A percentile compares a stretch with the other conserved stretches of the same genome.
These are phyloP conservation scores for Dothideomycetes sp. DNA, from an alignment of 2,329 filamentous ascomycete genomes.

Conservation along the genomic window DNA sequence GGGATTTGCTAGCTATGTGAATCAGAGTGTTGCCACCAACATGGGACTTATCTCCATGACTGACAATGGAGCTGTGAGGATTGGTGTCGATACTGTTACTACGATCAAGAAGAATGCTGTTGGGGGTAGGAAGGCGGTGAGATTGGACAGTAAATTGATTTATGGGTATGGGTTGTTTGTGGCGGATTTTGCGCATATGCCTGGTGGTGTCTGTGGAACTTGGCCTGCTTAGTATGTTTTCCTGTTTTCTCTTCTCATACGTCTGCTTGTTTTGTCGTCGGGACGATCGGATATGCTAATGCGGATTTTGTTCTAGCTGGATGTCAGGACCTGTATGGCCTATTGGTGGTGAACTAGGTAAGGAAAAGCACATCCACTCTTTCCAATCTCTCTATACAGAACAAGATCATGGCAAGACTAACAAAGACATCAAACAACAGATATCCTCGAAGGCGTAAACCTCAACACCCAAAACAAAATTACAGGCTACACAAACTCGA, in stretches of 20 bases:
- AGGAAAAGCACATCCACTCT: neutral
- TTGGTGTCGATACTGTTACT: neutral
- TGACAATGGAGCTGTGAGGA: neutral
- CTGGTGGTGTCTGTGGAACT: conserved; percentile 35
- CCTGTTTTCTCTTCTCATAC: neutral
- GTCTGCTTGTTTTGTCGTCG: no score
- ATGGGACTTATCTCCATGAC: neutral
- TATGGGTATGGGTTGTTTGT: conserved; percentile 38
- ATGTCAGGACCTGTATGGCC: conserved; percentile 1
- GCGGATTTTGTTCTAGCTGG: neutral
- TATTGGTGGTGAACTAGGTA: conserved; percentile 1
- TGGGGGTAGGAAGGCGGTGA: conserved; percentile 22
- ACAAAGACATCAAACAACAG: no score
- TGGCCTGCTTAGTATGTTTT: conserved; percentile 32
- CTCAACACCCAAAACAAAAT: neutral
- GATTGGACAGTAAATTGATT: conserved; percentile 34
- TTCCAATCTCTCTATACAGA: no score
- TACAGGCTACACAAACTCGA: conserved; percentile 1
- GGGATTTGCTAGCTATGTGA: conserved; percentile 1
- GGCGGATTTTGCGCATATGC: conserved; percentile 39
- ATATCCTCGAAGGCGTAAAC: conserved; percentile 1
- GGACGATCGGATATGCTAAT: no score
- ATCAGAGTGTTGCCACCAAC: neutral
- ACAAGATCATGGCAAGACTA: no score
- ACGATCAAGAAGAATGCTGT: neutral